A percentile compares a stretch with the other conserved stretches of the same genome.
Evolutionary conservation across 2,329 filamentous ascomycete genomes (phyloP).

Genomic region (Immersiporthe knoxdaviesiana): DNA sequence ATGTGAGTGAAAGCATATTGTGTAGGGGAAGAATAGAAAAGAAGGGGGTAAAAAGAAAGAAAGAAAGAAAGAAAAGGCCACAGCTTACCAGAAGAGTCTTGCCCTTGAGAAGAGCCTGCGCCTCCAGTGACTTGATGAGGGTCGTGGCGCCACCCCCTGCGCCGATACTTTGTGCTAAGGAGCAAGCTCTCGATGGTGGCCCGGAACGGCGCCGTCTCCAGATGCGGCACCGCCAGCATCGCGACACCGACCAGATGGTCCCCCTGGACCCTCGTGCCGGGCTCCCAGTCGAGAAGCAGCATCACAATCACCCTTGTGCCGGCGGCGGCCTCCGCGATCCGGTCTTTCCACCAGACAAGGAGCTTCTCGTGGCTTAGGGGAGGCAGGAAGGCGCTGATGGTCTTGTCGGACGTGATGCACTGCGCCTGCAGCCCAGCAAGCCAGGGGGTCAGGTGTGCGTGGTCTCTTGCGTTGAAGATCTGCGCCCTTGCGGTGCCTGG

Average conservation of each 20-base stretch:
- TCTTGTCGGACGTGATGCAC: slow-evolving; percentile 61
- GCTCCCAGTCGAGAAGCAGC: slow-evolving; percentile 46
- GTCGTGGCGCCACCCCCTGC: slow-evolving; percentile 54
- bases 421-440: slow-evolving; percentile 61
- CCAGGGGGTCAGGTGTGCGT: slow-evolving; percentile 58
- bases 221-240: slow-evolving; percentile 54
- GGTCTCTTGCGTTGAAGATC: slow-evolving; percentile 48
- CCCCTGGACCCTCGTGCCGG: slow-evolving; percentile 43
- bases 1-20: neutral
- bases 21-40: neutral
- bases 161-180: slow-evolving; percentile 54
- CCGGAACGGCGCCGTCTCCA: slow-evolving; percentile 60
- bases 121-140: slow-evolving; percentile 59
- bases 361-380: slow-evolving; percentile 61
- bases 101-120: slow-evolving; percentile 52
- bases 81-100: slow-evolving; percentile 57
- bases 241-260: slow-evolving; percentile 58
- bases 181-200: slow-evolving; percentile 62
- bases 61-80: too few species aligned
- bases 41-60: too few species aligned
- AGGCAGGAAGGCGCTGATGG: slow-evolving; percentile 62
- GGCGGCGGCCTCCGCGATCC: slow-evolving; percentile 50
- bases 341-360: slow-evolving; percentile 59
- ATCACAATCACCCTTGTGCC: slow-evolving; percentile 57
- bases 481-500: slow-evolving; percentile 33